A percentile compares a stretch with the other conserved stretches of the same genome.
phyloP scores from a whole-genome alignment of 2,329 filamentous ascomycete genomes.

The Ophiosphaerella herpotricha region DNA sequence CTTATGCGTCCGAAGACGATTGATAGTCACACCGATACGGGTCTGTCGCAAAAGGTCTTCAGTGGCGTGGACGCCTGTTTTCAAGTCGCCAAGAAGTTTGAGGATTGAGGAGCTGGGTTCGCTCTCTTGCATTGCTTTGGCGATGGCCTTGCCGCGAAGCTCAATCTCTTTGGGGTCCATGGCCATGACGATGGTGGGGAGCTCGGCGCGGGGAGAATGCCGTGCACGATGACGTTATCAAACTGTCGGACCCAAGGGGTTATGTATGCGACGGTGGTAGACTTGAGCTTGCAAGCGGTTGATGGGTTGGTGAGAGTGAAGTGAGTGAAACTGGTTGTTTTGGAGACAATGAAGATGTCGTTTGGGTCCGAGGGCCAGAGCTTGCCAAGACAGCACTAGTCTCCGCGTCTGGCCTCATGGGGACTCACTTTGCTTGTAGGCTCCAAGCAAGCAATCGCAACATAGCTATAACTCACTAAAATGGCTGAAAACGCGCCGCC shows the following conservation, averaged over 20 bases:
- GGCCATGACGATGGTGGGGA: slow-evolving; percentile 22
- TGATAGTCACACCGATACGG: slow-evolving; percentile 88
- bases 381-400: slow-evolving; percentile 19
- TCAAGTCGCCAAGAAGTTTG: slow-evolving; percentile 74
- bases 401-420: slow-evolving; percentile 14
- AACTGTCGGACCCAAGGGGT: slow-evolving; percentile 1
- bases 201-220: slow-evolving; percentile 11
- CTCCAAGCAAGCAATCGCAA: not conserved
- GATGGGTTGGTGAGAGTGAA: slow-evolving; percentile 1
- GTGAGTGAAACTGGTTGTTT: slow-evolving; percentile 2
- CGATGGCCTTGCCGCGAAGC: slow-evolving; percentile 75
- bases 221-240: slow-evolving; percentile 5
- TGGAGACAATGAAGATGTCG: slow-evolving; percentile 14
- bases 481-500: slow-evolving; percentile 58
- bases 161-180: slow-evolving; percentile 87
- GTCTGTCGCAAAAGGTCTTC: slow-evolving; percentile 90
- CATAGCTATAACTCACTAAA: not conserved
- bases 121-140: slow-evolving; percentile 75
- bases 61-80: slow-evolving; percentile 78
- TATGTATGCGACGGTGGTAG: slow-evolving; percentile 1
- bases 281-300: not conserved
- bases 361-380: slow-evolving; percentile 20
- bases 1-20: slow-evolving; percentile 82
- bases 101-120: slow-evolving; percentile 75
- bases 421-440: not conserved